phyloP scores from a whole-genome alignment of 1,284 basidiomycete genomes.

The Trichosporon sp. region DNA sequence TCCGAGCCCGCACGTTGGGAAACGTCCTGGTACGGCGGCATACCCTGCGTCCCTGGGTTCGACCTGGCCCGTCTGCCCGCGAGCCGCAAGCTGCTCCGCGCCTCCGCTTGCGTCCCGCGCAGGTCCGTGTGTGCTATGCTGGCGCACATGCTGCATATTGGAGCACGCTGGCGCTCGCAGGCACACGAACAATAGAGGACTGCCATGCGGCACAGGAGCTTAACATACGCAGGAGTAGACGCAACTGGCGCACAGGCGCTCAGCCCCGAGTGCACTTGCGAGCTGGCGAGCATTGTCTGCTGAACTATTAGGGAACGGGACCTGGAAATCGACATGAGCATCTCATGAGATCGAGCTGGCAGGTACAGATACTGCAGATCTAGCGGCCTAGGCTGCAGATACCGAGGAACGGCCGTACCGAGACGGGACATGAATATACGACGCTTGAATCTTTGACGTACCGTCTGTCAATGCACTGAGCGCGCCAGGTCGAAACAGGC shows the following conservation, averaged over 20 bases:
- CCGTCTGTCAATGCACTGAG: not conserved
- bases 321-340: not conserved
- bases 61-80: not conserved
- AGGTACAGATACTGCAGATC: not conserved
- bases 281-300: not conserved
- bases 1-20: not conserved
- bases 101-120: too few relatives aligned
- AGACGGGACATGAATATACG: slow-evolving; percentile 7
- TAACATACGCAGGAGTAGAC: not conserved
- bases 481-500: slow-evolving; percentile 1
- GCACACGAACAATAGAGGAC: not conserved
- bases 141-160: not conserved
- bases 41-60: not conserved
- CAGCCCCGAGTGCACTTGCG: not conserved
- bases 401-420: slow-evolving; percentile 8
- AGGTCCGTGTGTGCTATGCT: slow-evolving; percentile 4
- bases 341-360: not conserved
- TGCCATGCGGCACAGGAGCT: not conserved
- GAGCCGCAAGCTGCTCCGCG: not conserved
- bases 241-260: not conserved
- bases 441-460: not conserved
- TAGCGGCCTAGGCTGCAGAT: not conserved
- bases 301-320: not conserved
- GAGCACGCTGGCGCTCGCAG: not conserved
- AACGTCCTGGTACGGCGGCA: not conserved